Evolutionary conservation across 2,329 filamentous ascomycete species (phyloP), one percentile per base, ranked within the genome.

Genomic region (Cladosporium velox): DNA sequence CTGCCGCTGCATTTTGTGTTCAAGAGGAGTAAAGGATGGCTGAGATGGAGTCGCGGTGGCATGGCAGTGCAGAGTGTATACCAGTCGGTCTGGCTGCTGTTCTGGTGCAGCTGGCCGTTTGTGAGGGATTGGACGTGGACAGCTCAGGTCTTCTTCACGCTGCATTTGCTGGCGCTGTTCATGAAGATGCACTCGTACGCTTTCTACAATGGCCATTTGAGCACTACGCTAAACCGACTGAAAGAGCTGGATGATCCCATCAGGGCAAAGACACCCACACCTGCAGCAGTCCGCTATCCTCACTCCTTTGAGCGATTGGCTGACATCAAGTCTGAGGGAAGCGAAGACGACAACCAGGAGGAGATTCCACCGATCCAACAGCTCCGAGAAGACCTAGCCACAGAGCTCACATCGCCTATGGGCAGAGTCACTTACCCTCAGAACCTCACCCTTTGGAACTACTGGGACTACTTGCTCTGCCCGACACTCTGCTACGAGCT

Each of bases 121-220:
- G 78, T 90, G 72, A 84, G 96, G 10, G 85, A 90, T 61, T 99
- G 95, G 95, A 91, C 93, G 2, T 99, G 95, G 95, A 99, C 95
- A 0, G 90, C 94, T 2, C 95, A 98, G 76, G 95, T 99, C 47
- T 99, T 96, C 78, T 87, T 99, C 72, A 90, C 93, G 12, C 83
- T 99, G 38, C 95, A 99, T 79, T 90, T 93, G 52, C 88, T 99
- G 79, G 90, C 92, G 8, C 84, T 99, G 24, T 88, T 97, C 60
- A 99, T 99, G 95, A 99, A 99, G 83, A 95, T 98, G 88, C 95
- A 99, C 78, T 97, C 93, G 6, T 99, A 97, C 75, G 91, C 92
- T 28, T 99, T 98, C 78, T 99, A 99, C 82, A 98, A 97, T 73
- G 95, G 95, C 12, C 95, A 99, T 78, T 84, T 99, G 18, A 91